Base-by-base conservation (phyloP, 805 yeast genomes). In the Aciculoconidium aculeatum region DNA sequence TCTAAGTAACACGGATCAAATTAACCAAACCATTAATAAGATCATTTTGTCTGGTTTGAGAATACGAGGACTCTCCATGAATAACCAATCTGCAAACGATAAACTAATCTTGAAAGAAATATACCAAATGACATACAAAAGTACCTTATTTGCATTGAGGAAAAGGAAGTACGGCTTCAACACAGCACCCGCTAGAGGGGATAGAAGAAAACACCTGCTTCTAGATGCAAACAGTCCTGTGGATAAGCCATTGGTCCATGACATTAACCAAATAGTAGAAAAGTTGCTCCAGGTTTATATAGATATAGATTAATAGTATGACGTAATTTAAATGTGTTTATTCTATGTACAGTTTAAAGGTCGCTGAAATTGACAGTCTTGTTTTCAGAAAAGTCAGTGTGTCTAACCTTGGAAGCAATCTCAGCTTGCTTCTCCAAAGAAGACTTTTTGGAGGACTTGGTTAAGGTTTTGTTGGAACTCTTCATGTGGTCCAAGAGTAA, bases 1-100 rank as follows among this genome's bases (percentile, higher is more conserved):
- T 10, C 28, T 15, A 11, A 27, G 12, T 10, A 26, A 17, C 20
- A 41, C 42, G 14, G 63, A 55, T 15, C 63, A 62, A 27, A 43
- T 58, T 20, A 44, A 53, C 27, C 56, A 45, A 34, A 55, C 58
- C 9, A 41, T 62, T 15, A 52, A 45, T 31, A 55, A 58, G 34
- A 40, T 61, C 7, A 51, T 62, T 10, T 44, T 56, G n/a, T 59
- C 67, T 11, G 70, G 69, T 6, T 44, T 65, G 12, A 47, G 70
- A 30, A 51, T 65, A 9, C 49, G 70, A 22, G 70, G 69, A 5
- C 41, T 63, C 18, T 46, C 58, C 10, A 41, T 49, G 15, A 36
- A 43, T 30, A 33, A 38, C 15, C 36, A 28, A 26, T 33, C 42
- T 11, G 37, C 51, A 8, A 60, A 59, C 33, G 65, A 62, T 21